Conservation (phyloP, 202 grass and related monocot species). For the Carex arenaria region DNA sequence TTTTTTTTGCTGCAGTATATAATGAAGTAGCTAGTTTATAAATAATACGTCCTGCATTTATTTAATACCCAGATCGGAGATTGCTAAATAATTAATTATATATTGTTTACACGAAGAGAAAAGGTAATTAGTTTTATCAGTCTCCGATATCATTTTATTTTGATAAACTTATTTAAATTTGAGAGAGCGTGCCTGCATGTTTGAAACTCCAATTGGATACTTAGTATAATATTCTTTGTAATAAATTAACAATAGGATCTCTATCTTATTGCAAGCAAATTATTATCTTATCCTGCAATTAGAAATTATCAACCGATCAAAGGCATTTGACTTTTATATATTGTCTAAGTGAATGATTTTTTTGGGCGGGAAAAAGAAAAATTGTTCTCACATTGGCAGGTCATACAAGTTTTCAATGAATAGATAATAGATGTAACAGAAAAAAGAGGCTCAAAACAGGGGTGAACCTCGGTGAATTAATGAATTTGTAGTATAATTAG, state of each 20-base stretch:
- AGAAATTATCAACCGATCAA: neutral
- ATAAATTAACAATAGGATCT: neutral
- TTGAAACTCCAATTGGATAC: neutral
- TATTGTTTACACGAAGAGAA: neutral
- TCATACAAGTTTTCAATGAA: neutral
- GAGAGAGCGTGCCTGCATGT: constrained; percentile 3
- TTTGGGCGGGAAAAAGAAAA: neutral
- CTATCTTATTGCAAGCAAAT: neutral
- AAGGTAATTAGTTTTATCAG: neutral
- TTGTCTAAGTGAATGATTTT: neutral
- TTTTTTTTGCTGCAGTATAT: neutral
- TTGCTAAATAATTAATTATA: neutral
- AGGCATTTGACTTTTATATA: neutral
- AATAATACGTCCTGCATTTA: neutral
- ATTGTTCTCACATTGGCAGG: neutral
- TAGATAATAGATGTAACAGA: neutral
- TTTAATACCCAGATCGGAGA: neutral
- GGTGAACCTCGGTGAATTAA: no score
- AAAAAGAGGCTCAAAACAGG: neutral
- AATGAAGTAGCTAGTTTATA: neutral
- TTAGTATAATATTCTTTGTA: neutral
- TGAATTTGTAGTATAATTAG: no score
- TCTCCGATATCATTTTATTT: neutral
- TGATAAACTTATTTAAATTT: constrained; percentile 4
- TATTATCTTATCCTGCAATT: neutral